phyloP scores from a whole-genome alignment of 176 grass and related monocot species.

The Guadua angustifolia region DNA sequence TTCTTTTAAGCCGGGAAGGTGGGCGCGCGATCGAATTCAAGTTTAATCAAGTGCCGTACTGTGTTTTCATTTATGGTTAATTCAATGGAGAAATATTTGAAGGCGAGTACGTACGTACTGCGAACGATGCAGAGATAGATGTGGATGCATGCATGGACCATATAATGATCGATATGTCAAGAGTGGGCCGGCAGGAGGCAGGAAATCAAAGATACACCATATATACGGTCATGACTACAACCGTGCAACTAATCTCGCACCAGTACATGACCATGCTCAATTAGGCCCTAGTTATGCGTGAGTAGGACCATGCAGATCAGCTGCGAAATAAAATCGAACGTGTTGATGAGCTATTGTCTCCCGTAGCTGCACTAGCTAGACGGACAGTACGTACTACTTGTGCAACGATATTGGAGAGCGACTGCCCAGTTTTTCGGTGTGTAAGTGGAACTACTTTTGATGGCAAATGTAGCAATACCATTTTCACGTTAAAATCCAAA shows the following conservation, averaged over 20 bases:
- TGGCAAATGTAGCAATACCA: not conserved
- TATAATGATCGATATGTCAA: slow-evolving; percentile 26
- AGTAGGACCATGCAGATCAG: slow-evolving; percentile 18
- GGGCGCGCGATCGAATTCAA: not conserved
- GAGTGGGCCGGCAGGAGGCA: slow-evolving; percentile 47
- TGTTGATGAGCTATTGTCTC: not conserved
- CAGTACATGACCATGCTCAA: slow-evolving; percentile 3
- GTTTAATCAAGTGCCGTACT: not conserved
- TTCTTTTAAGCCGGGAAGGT: not conserved
- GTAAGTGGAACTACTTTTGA: too few relatives aligned
- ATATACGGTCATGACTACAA: slow-evolving; percentile 49
- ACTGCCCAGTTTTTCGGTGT: not conserved
- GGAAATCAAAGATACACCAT: slow-evolving; percentile 66
- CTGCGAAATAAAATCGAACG: not conserved
- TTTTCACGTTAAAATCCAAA: not conserved
- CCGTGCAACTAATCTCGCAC: slow-evolving; percentile 50
- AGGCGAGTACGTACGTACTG: slow-evolving; percentile 6
- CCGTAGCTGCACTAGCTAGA: not conserved
- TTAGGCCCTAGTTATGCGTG: slow-evolving; percentile 24
- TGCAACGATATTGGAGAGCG: not conserved
- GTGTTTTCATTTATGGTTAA: not conserved
- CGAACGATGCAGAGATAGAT: slow-evolving; percentile 48
- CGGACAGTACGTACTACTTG: not conserved
- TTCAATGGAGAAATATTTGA: slow-evolving; percentile 16
- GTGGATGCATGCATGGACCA: slow-evolving; percentile 46